Conservation (phyloP, 2,329 filamentous ascomycete genomes). For the Cercospora nicotianae region DNA sequence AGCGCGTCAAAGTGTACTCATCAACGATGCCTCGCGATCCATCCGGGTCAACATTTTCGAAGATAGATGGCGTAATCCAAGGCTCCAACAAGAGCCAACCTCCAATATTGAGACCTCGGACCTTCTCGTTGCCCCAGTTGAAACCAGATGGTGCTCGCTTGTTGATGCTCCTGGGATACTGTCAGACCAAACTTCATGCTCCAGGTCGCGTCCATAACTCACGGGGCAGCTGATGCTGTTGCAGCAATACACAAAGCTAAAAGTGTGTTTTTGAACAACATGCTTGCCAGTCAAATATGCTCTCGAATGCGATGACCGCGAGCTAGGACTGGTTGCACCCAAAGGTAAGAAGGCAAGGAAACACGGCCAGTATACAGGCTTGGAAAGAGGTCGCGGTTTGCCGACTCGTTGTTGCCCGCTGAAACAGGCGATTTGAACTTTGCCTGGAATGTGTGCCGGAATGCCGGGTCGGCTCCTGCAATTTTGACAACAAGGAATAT, state of each 20-base stretch:
- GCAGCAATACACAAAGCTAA: conserved; percentile 32
- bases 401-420: conserved; percentile 17
- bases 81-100: conserved; percentile 50
- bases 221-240: conserved; percentile 32
- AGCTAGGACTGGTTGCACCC: neutral
- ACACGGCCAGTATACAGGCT: neutral
- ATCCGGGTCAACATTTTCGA: conserved; percentile 38
- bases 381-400: conserved; percentile 9
- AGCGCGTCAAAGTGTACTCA: conserved; percentile 54
- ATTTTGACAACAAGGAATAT: conserved; percentile 11
- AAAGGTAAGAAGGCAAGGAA: neutral
- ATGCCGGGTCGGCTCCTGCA: conserved; percentile 20
- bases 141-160: conserved; percentile 41
- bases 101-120: conserved; percentile 54
- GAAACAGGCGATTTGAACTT: conserved; percentile 16
- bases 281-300: conserved; percentile 17
- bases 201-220: conserved; percentile 12
- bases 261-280: conserved; percentile 31
- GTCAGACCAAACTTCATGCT: neutral
- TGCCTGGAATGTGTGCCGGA: conserved; percentile 20
- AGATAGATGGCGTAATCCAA: conserved; percentile 61
- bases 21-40: conserved; percentile 42
- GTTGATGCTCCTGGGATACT: conserved; percentile 20
- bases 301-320: neutral
- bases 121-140: conserved; percentile 51